Evolutionary conservation across 176 grass and related monocot species (phyloP).

Genomic region (Oryza nivara): DNA sequence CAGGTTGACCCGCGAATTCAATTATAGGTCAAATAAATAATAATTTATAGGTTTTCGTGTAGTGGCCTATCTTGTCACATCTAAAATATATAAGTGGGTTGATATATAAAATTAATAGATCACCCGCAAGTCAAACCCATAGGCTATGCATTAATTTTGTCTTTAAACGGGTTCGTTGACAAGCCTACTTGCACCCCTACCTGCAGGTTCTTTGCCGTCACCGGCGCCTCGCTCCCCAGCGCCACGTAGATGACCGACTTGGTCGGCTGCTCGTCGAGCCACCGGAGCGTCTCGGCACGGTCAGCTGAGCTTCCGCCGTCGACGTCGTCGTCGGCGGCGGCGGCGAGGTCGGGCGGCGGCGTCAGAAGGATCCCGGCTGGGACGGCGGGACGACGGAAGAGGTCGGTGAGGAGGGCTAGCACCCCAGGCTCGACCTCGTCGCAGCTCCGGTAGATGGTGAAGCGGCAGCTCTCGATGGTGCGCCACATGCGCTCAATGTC

Average conservation of each 20-base stretch:
- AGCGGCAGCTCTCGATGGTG: not conserved
- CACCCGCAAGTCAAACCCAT: too few relatives aligned
- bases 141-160: too few relatives aligned
- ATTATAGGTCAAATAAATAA: too few relatives aligned
- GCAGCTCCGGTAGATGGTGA: constrained; percentile 47
- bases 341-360: not conserved
- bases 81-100: rapidly evolving
- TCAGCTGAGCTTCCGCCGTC: too few relatives aligned
- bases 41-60: too few relatives aligned
- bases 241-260: constrained; percentile 64
- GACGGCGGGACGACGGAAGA: constrained; percentile 30
- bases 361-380: constrained; percentile 40
- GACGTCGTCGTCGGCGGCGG: too few relatives aligned
- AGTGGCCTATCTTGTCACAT: rapidly evolving
- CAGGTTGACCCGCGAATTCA: too few relatives aligned
- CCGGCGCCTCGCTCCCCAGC: constrained; percentile 57
- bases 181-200: not conserved
- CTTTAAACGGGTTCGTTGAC: too few relatives aligned
- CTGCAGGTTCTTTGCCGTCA: constrained; percentile 34
- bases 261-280: constrained; percentile 41
- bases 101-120: too few relatives aligned
- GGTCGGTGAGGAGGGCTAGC: constrained; percentile 35
- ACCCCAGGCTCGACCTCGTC: constrained; percentile 36
- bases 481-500: not conserved
- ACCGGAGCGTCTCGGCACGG: constrained; percentile 25